Evolutionary conservation across 805 yeast genomes (phyloP).

Genomic region (Saccharomycopsis sp.): DNA sequence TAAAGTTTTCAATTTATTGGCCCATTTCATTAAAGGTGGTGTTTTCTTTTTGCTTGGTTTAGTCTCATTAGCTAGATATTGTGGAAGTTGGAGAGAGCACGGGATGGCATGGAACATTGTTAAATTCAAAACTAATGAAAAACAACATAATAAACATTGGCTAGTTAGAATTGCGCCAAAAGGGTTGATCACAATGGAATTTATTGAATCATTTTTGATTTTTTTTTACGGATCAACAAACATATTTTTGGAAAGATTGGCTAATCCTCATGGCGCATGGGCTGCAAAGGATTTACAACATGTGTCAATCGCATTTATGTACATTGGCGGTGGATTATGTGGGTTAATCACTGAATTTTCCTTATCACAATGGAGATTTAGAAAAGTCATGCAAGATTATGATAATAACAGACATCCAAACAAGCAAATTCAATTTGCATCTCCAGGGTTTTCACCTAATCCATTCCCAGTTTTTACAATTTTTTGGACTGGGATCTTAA

Average conservation of each 20-base stretch:
- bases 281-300: constrained; percentile 86
- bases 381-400: constrained; percentile 29
- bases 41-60: constrained; percentile 75
- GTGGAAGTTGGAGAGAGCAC: constrained; percentile 65
- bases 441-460: constrained; percentile 80
- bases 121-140: constrained; percentile 9
- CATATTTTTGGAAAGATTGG: constrained; percentile 84
- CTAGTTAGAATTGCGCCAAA: constrained; percentile 25
- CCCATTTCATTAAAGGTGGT: constrained; percentile 95
- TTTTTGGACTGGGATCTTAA: constrained; percentile 92
- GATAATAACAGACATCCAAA: constrained; percentile 24
- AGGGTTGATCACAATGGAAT: constrained; percentile 72
- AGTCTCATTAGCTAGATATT: constrained; percentile 75
- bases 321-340: constrained; percentile 85
- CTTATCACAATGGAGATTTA: constrained; percentile 53
- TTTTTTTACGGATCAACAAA: constrained; percentile 87
- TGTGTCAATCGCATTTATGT: constrained; percentile 85
- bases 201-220: constrained; percentile 70
- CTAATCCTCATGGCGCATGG: constrained; percentile 76
- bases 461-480: constrained; percentile 92
- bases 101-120: constrained; percentile 89
- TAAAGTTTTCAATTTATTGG: constrained; percentile 72
- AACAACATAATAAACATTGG: constrained; percentile 26
- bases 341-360: constrained; percentile 78
- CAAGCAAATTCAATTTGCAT: constrained; percentile 22